Base-by-base conservation (phyloP, 2,329 filamentous ascomycete genomes). In the Fusarium pseudoanthophilum region DNA sequence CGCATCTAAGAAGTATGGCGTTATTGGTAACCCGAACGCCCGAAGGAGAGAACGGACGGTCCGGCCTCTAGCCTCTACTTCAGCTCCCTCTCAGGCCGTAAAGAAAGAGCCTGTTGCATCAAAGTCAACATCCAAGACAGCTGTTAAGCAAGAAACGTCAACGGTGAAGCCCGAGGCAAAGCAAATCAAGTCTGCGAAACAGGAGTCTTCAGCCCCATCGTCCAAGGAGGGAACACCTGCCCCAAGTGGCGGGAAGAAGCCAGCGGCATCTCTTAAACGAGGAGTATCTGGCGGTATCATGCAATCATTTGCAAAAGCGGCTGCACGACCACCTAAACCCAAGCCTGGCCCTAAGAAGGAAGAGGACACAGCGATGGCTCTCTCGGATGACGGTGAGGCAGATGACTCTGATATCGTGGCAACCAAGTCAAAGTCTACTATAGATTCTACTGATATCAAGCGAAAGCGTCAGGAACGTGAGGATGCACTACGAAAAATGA, bases 11-110 rank as follows among this genome's bases (percentile, higher is more conserved):
- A 85, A 86, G 39, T 95, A 93, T 78, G 93, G 94, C 11, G 89
- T 90, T 58, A 95, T 97, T 67, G 85, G 88, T 58, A 97, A 97
- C 77, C 86, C 89, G 7, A 84, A 92, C 75, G 90, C 92, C n/a
- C 85, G 84, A 34, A 85, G 82, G 56, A 84, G 88, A 66, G 83
- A 86, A 55, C 85, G 85, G 14, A 83, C 82, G 40, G 81, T 79
- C 1, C 78, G 73, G 15, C 60, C 72, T 7, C 71, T 79, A 18
- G 77, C 74, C 6, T 40, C 79, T n/a, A 65, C 71, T 20, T 57
- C 80, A 26, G 77, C 72, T 26, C 59, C 80, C 26, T 71, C 82
- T 20, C 73, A 76, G 20, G 24, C 75, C 30, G 34, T 42, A 18
- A 75, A 77, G 42, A 69, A 60, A 39, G 75, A 76, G 49, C 16